Evolutionary conservation across 495 filamentous ascomycete species (phyloP), one percentile per base, ranked within the genome.

Genomic region (Aspergillus bridgeri): DNA sequence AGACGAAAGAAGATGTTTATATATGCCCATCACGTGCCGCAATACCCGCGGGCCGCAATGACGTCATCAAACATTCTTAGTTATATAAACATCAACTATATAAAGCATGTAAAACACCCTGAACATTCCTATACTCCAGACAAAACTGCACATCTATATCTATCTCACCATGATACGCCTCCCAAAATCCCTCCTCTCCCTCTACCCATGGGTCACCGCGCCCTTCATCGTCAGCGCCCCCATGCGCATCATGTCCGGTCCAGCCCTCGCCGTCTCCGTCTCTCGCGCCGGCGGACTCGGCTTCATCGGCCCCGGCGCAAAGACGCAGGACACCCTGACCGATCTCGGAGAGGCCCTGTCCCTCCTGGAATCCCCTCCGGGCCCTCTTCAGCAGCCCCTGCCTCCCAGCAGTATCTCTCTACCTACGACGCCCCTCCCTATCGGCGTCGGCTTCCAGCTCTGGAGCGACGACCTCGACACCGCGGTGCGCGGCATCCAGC

Each of bases 171-270:
- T 57, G 48, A 2, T 46, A 2, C 55, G 42, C 13, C 55, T 51
- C n/a, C 46, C 63, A 6, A 48, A 55, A 17, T 63, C 57, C 24
- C 51, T 75, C 22, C 21, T 66, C 7, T 60, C 58, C 6, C 56
- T 51, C 33, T 93, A 89, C 64, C 84, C 88, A 59, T 92, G 87
- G 86, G 80, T 74, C 24, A 58, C 75, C 2, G 54, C 65, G 13
- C 88, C 90, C 0, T 75, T 92, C 45, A 78, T 94, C 21, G 72
- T 83, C 56, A 68, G 76, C 55, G 89, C 89, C 0, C 90, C 90
- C 5, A 91, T 94, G 88, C 81, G 86, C 45, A 71, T 87, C 24
- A 83, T 90, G 62, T 76, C 89, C 6, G 80, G 83, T 5, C 78
- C 85, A 15, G 68, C 70, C 43, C 74, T 91, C 0, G 76, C 87